phyloP scores from a whole-genome alignment of 2,329 filamentous ascomycete genomes.

The Diatrype stigma region DNA sequence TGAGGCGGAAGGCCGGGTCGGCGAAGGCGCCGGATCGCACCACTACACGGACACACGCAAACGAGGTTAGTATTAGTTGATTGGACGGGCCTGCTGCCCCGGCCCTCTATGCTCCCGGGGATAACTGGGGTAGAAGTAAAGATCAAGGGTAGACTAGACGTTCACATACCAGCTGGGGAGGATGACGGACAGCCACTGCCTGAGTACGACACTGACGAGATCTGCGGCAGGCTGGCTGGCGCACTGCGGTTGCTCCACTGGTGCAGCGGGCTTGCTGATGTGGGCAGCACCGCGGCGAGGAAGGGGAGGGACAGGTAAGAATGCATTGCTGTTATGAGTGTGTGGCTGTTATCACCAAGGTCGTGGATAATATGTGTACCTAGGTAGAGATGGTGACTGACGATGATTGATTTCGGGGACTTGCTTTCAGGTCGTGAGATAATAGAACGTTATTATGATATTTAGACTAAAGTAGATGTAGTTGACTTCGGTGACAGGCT shows the following conservation, averaged over 20 bases:
- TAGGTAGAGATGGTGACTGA: background rate
- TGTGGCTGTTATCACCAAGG: background rate
- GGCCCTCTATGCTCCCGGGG: too few relatives aligned
- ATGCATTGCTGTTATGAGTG: background rate
- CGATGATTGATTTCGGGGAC: too few relatives aligned
- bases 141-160: too few relatives aligned
- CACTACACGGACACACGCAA: too few relatives aligned
- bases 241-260: conserved; percentile 13
- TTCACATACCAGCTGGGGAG: conserved; percentile 25
- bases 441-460: background rate
- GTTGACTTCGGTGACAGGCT: too few relatives aligned
- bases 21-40: conserved; percentile 27
- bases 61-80: too few relatives aligned
- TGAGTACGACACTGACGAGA: conserved; percentile 31
- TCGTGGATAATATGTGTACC: too few relatives aligned
- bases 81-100: too few relatives aligned
- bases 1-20: conserved; percentile 26
- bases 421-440: too few relatives aligned
- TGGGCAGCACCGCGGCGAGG: conserved; percentile 7
- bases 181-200: conserved; percentile 33
- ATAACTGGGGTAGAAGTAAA: too few relatives aligned
- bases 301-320: background rate
- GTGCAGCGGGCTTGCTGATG: conserved; percentile 14
- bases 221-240: conserved; percentile 21
- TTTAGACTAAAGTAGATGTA: too few relatives aligned